Evolutionary conservation across 2,329 filamentous ascomycete species (phyloP), one percentile per base, ranked within the genome.

Genomic region (Colletotrichum sp.): DNA sequence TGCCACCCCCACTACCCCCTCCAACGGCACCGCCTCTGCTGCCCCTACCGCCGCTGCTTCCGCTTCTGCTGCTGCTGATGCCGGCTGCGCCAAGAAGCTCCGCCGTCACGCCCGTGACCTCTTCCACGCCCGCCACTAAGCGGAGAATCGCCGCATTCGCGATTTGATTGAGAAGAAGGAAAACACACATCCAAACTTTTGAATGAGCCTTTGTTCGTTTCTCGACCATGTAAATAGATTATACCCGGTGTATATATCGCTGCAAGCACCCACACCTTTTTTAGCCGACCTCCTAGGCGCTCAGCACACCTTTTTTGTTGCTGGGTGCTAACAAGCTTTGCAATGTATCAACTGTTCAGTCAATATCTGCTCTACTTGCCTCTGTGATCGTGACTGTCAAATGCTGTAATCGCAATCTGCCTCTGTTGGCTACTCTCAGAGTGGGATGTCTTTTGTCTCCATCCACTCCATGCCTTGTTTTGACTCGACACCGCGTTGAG

Each of bases 211-310:
- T 55, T 61, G 58, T 69, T 75, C 70, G 70, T 52, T 73, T 75
- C 73, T 73, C 70, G 34, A 67, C 21, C 21, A 75, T 69, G 73
- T 75, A 73, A 73, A 73, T 75, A 75, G 56, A 73, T 75, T 75
- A 73, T 73, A 60, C 70, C 70, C 43, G 70, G 70, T 73, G 73
- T 73, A 73, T 75, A 73, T 75, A 73, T 69, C 32, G 64, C 73
- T 65, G 64, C 73, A 73, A 68, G 71, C 62, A 48, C 28, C 48
- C 52, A 68, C 52, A 70, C 52, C 55, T 66, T 72, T 72, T 72
- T 21, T 66, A 62, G 70, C 28, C 56, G 64, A 75, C 73, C 70
- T 62, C 43, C 38, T 26, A 13, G 38, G 32, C 62, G 64, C 58
- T 56, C 55, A 65, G 64, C 43, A 43, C 73, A 68, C 56, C 34